These are phyloP conservation scores for Globisporangium cederbergense DNA, from an alignment of 352 stramenopile genomes.

Conservation along the genomic window DNA sequence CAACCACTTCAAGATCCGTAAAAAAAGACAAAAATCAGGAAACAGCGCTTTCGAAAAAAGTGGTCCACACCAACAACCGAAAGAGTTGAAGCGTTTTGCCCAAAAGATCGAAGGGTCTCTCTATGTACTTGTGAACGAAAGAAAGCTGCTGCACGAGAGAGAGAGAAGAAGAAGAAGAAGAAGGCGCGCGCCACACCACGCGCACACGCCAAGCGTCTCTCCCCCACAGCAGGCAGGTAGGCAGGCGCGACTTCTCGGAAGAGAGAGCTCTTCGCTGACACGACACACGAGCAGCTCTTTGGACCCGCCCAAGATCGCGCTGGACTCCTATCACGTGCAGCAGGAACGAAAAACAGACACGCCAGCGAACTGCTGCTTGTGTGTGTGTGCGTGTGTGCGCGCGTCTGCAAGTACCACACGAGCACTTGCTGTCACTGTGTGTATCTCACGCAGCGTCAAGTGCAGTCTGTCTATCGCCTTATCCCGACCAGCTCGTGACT, in stretches of 20 bases:
- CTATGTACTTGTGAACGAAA: neutral
- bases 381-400: too few species aligned
- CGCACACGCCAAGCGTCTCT: constrained; percentile 7
- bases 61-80: neutral
- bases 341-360: neutral
- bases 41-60: neutral
- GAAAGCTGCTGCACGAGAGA: neutral
- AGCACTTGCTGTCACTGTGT: too few species aligned
- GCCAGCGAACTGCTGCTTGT: too few species aligned
- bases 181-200: neutral
- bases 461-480: too few species aligned
- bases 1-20: too few species aligned
- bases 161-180: constrained; percentile 1
- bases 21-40: neutral
- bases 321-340: neutral
- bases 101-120: constrained; percentile 17
- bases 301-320: neutral
- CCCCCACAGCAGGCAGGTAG: neutral
- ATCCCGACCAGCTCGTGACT: too few species aligned
- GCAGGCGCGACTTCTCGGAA: neutral
- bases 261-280: neutral
- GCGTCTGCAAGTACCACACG: too few species aligned
- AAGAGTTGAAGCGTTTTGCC: neutral
- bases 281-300: neutral
- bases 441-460: too few species aligned